Evolutionary conservation across 176 grass and related monocot genomes (phyloP).

Genomic region (sorghum (Sorghum bicolor)): DNA sequence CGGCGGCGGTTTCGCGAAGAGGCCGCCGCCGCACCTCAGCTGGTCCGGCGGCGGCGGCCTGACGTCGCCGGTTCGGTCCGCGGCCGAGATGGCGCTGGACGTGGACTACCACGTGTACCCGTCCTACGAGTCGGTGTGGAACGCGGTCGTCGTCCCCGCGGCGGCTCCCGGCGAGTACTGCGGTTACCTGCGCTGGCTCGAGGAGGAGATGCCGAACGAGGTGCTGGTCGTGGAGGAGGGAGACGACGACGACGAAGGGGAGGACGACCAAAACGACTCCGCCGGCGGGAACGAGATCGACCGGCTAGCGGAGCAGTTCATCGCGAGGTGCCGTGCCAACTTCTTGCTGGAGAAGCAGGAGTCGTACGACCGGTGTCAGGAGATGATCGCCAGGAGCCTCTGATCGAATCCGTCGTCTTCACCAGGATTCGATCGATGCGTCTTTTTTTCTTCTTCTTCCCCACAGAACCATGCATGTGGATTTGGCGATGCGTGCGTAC

Average conservation of each 20-base stretch:
- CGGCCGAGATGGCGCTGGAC: not conserved
- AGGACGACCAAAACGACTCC: not conserved
- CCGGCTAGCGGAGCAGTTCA: constrained; percentile 75
- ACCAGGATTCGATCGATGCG: not conserved
- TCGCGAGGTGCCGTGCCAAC: constrained; percentile 67
- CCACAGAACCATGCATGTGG: too few relatives aligned
- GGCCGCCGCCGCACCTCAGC: constrained; percentile 27
- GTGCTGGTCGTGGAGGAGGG: not conserved
- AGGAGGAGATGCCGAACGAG: constrained; percentile 30
- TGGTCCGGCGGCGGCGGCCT: constrained; percentile 5
- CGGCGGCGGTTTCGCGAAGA: not conserved
- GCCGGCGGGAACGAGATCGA: constrained; percentile 59
- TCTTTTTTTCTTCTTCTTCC: not conserved
- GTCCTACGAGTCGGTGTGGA: constrained; percentile 29
- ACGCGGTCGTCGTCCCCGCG: constrained; percentile 11
- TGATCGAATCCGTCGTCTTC: constrained; percentile 16
- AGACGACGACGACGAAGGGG: not conserved
- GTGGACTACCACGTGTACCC: not conserved
- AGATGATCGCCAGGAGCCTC: constrained; percentile 72
- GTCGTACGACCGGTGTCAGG: constrained; percentile 71
- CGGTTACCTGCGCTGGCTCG: constrained; percentile 56
- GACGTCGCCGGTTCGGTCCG: not conserved
- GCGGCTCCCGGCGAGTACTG: constrained; percentile 25
- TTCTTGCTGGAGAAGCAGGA: constrained; percentile 95
- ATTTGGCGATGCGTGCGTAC: too few relatives aligned